Percentiles rank a stretch among this genome's conserved stretches.
phyloP scores from a whole-genome alignment of 129 eudicot species.

The Pseudognaphalium luteoalbum region DNA sequence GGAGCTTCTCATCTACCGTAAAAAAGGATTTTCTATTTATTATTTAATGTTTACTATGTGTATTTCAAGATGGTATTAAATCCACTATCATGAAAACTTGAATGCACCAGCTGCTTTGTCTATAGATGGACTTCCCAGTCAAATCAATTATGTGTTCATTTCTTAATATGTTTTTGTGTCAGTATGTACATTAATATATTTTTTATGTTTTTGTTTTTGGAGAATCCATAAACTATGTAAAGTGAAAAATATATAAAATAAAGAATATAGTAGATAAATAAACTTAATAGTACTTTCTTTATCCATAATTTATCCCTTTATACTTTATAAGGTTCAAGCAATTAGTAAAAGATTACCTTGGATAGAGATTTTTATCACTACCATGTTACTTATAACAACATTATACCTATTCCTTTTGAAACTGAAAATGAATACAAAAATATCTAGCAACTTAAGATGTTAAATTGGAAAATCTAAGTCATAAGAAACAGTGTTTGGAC shows the following conservation, averaged over 20 bases:
- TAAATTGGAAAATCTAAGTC: not conserved
- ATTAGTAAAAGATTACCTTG: not conserved
- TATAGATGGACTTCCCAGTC: constrained; percentile 24
- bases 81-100: constrained; percentile 25
- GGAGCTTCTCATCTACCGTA: constrained; percentile 30
- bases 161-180: constrained; percentile 28
- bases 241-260: constrained; percentile 5
- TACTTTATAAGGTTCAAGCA: not conserved
- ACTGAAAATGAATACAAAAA: not conserved
- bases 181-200: not conserved
- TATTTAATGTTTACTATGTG: not conserved
- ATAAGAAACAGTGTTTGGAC: not conserved
- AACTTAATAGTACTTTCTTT: not conserved
- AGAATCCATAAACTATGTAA: constrained; percentile 12
- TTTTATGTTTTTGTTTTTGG: not conserved
- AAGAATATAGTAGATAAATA: constrained; percentile 2
- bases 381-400: not conserved
- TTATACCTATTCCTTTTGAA: not conserved
- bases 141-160: constrained; percentile 25
- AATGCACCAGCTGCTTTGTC: constrained; percentile 32
- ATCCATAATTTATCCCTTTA: not conserved
- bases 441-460: constrained; percentile 2
- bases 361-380: not conserved
- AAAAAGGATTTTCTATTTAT: not conserved
- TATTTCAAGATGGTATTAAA: constrained; percentile 28